A percentile compares a stretch with the other conserved stretches of the same genome.
Evolutionary conservation across 2,329 filamentous ascomycete genomes (phyloP).

Genomic region (Dothistroma septosporum): DNA sequence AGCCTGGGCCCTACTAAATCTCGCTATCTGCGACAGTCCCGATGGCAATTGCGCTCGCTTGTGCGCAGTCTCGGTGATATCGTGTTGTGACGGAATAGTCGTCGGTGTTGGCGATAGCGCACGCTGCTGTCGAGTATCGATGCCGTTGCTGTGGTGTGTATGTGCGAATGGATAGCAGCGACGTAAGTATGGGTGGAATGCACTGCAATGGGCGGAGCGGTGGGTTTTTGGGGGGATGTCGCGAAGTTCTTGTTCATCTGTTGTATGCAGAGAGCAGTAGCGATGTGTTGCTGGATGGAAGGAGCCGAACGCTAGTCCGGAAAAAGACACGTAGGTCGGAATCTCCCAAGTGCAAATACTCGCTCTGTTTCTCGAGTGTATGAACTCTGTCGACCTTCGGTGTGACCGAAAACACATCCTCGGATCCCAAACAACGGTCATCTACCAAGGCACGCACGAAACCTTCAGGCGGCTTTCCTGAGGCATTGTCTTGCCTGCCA

Average conservation of each 20-base stretch:
- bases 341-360: too few species aligned
- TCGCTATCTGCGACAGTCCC: neutral
- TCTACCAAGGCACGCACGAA: neutral
- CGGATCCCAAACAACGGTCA: too few species aligned
- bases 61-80: neutral
- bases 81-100: slow-evolving; percentile 3
- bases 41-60: neutral
- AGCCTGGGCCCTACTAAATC: neutral
- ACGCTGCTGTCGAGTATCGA: neutral
- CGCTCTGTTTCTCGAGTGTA: neutral
- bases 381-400: too few species aligned
- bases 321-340: neutral
- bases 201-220: neutral
- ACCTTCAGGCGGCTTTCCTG: neutral
- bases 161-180: neutral
- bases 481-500: neutral
- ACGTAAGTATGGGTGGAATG: neutral
- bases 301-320: neutral
- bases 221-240: neutral
- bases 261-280: neutral
- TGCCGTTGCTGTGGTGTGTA: neutral
- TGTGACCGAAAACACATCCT: too few species aligned
- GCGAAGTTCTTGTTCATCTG: neutral
- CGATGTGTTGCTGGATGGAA: neutral
- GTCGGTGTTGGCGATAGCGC: slow-evolving; percentile 5